These are phyloP conservation scores for Puccinellia tenuiflora DNA, from an alignment of 176 grass and related monocot genomes.

Conservation along the genomic window DNA sequence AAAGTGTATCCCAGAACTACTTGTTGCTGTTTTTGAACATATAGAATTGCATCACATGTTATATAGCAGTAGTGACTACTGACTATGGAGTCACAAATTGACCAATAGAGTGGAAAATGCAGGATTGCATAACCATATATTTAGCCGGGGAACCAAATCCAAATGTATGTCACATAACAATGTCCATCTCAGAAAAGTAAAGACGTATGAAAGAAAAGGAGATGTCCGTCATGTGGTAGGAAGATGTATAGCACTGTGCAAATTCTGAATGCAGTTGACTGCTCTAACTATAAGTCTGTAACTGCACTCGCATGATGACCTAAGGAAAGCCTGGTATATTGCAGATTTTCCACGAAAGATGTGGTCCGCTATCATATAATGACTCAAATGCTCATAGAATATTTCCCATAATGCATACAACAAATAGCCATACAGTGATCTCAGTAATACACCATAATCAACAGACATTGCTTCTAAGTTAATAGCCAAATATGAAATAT, in stretches of 20 bases:
- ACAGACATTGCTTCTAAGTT: not conserved
- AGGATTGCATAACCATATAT: not conserved
- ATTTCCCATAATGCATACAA: not conserved
- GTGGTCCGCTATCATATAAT: constrained; percentile 2
- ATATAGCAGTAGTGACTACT: not conserved
- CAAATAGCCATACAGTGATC: not conserved
- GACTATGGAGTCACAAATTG: not conserved
- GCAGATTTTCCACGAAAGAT: constrained; percentile 4
- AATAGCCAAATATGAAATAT: not conserved
- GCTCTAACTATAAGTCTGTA: constrained; percentile 2
- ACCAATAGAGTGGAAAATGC: not conserved
- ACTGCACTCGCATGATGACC: not conserved
- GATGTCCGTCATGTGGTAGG: not conserved
- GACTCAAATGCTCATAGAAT: constrained; percentile 15
- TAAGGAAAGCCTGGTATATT: not conserved
- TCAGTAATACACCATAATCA: not conserved
- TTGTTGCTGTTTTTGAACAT: not conserved
- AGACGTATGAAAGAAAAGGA: not conserved
- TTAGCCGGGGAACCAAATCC: not conserved
- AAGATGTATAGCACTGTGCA: not conserved
- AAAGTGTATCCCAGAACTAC: not conserved
- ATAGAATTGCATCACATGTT: not conserved
- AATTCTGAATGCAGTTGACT: not conserved
- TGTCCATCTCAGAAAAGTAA: not conserved
- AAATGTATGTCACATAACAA: not conserved